Conservation (phyloP, 2,329 filamentous ascomycete genomes). For the Truncatella angustata region DNA sequence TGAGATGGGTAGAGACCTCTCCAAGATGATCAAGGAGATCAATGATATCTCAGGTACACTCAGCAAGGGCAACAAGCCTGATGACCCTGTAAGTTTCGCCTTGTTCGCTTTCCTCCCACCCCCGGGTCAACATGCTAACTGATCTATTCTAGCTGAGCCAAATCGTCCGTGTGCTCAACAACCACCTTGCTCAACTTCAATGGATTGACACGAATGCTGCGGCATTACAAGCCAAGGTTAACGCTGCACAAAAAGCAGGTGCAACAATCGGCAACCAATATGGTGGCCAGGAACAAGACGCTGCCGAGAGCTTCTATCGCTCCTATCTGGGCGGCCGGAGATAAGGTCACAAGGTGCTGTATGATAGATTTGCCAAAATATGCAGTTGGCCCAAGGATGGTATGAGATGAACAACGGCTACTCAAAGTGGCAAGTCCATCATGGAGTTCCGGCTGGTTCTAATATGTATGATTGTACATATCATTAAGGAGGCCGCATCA, state of each 20-base stretch:
- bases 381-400: background rate
- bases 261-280: conserved; percentile 58
- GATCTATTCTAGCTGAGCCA: conserved; percentile 68
- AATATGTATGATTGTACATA: conserved; percentile 1
- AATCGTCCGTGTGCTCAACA: conserved; percentile 92
- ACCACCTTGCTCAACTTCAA: conserved; percentile 87
- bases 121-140: conserved; percentile 24
- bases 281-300: conserved; percentile 63
- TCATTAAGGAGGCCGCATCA: background rate
- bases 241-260: conserved; percentile 76
- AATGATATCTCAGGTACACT: conserved; percentile 88
- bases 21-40: conserved; percentile 97
- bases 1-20: conserved; percentile 88
- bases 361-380: background rate
- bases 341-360: conserved; percentile 12
- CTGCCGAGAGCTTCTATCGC: conserved; percentile 85
- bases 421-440: background rate
- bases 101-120: background rate
- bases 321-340: conserved; percentile 75
- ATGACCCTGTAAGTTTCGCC: conserved; percentile 71
- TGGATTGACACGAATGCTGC: conserved; percentile 87
- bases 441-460: background rate
- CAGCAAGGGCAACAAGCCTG: conserved; percentile 83
- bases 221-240: conserved; percentile 78
- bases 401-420: background rate